A percentile compares a stretch with the other conserved stretches of the same genome.
Evolutionary conservation across 2,329 filamentous ascomycete species (phyloP).

Genomic region (Penicillium expansum): DNA sequence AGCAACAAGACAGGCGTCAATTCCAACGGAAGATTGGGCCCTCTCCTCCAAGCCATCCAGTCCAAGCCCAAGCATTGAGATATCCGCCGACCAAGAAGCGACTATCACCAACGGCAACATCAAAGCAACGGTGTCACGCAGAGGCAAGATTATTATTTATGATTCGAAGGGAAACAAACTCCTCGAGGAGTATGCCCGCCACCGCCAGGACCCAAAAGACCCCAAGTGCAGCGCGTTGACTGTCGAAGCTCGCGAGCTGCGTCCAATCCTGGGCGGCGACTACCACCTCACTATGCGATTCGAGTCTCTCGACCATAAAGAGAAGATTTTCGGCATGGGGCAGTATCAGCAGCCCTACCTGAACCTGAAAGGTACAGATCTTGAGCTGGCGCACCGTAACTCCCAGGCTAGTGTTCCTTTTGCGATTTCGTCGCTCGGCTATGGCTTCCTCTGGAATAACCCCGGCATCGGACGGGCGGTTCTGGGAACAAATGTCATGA

Average conservation of each 20-base stretch:
- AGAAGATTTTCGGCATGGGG: slow-evolving; percentile 67
- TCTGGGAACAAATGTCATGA: slow-evolving; percentile 60
- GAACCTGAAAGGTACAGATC: slow-evolving; percentile 61
- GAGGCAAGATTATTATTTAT: slow-evolving; percentile 52
- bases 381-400: slow-evolving; percentile 65
- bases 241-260: slow-evolving; percentile 59
- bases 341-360: slow-evolving; percentile 65
- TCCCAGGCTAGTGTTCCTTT: slow-evolving; percentile 66
- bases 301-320: slow-evolving; percentile 54
- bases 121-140: slow-evolving; percentile 46
- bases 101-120: slow-evolving; percentile 51
- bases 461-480: slow-evolving; percentile 60
- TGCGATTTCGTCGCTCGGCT: slow-evolving; percentile 58
- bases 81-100: slow-evolving; percentile 29
- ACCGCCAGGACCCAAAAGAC: slow-evolving; percentile 52
- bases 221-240: slow-evolving; percentile 59
- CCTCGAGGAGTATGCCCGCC: slow-evolving; percentile 55
- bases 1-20: slow-evolving; percentile 37
- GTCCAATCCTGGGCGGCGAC: slow-evolving; percentile 52
- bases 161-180: slow-evolving; percentile 45
- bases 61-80: slow-evolving; percentile 15
- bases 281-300: slow-evolving; percentile 60
- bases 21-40: slow-evolving; percentile 40
- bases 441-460: slow-evolving; percentile 67
- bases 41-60: slow-evolving; percentile 25